Percentiles rank a stretch among this genome's conserved stretches.
phyloP scores from a whole-genome alignment of 176 grass and related monocot genomes.

The Tillandsia leiboldiana region DNA sequence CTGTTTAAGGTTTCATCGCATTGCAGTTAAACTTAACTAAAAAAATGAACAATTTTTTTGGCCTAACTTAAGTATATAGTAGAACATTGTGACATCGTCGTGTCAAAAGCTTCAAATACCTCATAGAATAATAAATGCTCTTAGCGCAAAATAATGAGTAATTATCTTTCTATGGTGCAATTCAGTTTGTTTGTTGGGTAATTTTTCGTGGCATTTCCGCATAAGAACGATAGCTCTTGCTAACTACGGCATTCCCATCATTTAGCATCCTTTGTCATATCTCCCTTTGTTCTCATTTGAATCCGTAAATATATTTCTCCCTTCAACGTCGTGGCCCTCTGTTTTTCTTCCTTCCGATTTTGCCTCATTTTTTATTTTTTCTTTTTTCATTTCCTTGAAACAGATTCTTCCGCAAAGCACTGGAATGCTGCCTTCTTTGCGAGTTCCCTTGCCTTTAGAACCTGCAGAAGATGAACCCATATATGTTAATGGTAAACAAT shows the following conservation, averaged over 20 bases:
- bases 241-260: no score
- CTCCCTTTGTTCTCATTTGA: no score
- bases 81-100: no score
- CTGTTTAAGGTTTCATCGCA: neutral
- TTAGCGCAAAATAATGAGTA: no score
- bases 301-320: neutral
- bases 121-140: no score
- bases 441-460: conserved; percentile 63
- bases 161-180: no score
- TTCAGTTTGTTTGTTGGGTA: no score
- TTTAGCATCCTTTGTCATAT: no score
- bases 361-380: neutral
- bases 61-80: neutral
- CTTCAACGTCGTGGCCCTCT: neutral
- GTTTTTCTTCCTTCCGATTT: neutral
- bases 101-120: no score
- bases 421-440: conserved; percentile 16
- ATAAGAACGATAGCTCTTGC: no score
- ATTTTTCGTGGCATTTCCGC: no score
- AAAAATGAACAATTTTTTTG: neutral
- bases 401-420: conserved; percentile 38
- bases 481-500: conserved; percentile 92
- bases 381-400: conserved; percentile 17
- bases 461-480: conserved; percentile 53
- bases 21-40: neutral